Base-by-base conservation (phyloP, 176 grass and related monocot genomes). In the Carex scoparia region DNA sequence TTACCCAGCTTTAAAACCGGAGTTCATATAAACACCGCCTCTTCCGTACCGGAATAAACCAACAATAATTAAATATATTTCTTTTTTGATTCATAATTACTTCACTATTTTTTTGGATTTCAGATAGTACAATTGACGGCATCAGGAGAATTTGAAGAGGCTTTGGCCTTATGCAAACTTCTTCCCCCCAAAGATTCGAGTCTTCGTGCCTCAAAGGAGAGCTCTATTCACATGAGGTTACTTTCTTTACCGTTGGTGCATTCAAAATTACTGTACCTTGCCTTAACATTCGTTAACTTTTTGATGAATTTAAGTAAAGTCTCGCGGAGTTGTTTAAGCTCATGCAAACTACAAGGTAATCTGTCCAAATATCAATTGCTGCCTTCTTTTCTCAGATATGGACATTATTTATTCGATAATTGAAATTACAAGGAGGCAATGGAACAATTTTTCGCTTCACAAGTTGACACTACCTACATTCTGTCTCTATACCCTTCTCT, bases 71-170 rank as follows among this genome's bases (percentile, higher is more conserved):
- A 44, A 31, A 30, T 31, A 28, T 54, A 54, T 66, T 55, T 69
- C 8, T 51, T 83, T 65, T 15, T 67, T 72, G 78, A 49, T 19
- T 74, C 51, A 8, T 83, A 73, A 33, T 62, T 66, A 38, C 61
- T 80, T 84, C 60, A 32, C 31, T 31, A 38, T 31, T 56, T 67
- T 59, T 63, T 84, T 87, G 79, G 35, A 81, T 27, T 92, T 86
- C 85, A 99, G 96, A 99, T 99, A 82, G 93, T 99, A 87, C 96
- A 99, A 79, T 86, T 99, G 83, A 99, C 96, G 1, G 96, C 93
- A 15, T 99, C 96, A 56, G 96, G 96, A 87, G 93, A 99, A 90
- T 99, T 99, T 87, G 91, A 95, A 77, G 96, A 99, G 88, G 96
- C 96, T 0, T 91, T 99, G 87, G 88, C 91, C 10, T 88, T 99